phyloP scores from a whole-genome alignment of 306 rosid species.

The cucumber (Cucumis sativus) region Cucumber_9930_V3 NC_026657.2:12097001-12097500 shows the following conservation, averaged over 20 bases:
- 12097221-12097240: slow-evolving; percentile 22
- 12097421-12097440: slow-evolving; percentile 4
- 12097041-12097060: slow-evolving; percentile 16
- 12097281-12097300: slow-evolving; percentile 43
- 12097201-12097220: slow-evolving; percentile 18
- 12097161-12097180: slow-evolving; percentile 43
- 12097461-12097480: slow-evolving; percentile 52
- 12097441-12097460: slow-evolving; percentile 35
- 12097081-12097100: slow-evolving; percentile 34
- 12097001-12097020: slow-evolving; percentile 24
- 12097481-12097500: slow-evolving; percentile 3
- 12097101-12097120: slow-evolving; percentile 26
- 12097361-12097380: slow-evolving; percentile 18
- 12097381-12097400: slow-evolving; percentile 28
- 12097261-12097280: slow-evolving; percentile 33
- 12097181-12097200: slow-evolving; percentile 47
- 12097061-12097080: slow-evolving; percentile 29
- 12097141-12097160: slow-evolving; percentile 33
- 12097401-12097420: slow-evolving; percentile 8
- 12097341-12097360: slow-evolving; percentile 22
- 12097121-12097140: slow-evolving; percentile 30
- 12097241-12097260: slow-evolving; percentile 36
- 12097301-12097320: slow-evolving; percentile 18
- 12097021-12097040: neutral
- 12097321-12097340: slow-evolving; percentile 24